Evolutionary conservation across 352 stramenopile species (phyloP), one percentile per base, ranked within the genome.

Genomic region (Globisporangium okanoganense): DNA sequence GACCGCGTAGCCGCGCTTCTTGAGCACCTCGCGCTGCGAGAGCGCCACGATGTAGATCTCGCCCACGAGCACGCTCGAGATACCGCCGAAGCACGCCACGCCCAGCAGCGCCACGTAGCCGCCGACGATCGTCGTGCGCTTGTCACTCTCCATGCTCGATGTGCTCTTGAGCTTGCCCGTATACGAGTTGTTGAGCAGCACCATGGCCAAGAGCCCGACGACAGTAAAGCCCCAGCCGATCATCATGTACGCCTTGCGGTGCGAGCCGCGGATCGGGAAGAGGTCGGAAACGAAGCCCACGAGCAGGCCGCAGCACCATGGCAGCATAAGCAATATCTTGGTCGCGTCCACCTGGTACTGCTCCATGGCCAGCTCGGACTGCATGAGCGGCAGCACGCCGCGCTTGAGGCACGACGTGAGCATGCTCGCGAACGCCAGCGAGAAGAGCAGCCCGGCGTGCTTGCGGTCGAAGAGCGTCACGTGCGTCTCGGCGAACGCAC

Each of bases 41-140:
- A 77, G 69, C 40, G 71, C 73, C 12, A 85, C 59, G n/a, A 82
- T 64, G 58, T 80, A 80, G 14, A 69, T 73, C 55, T 82, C 59
- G 2, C 62, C 71, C 16, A 82, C 70, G 27, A 79, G 52, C 14
- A 80, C 54, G 10, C 65, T 71, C n/a, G 73, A 53, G 20, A 82
- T 82, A 14, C 64, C 72, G 3, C 75, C 75, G 43, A 82, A 84
- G 56, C 73, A 82, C 31, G 72, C 64, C 35, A 73, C 14, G 40
- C 70, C 70, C 0, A 84, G 64, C 24, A 79, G 58, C 8, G 71
- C 16, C 38, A 84, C 68, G 43, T 81, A 84, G 0, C 51, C 35
- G 18, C 65, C 58, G 54, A 81, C 67, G 49, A 79, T 61, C 8
- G 22, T 4, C 9, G 58, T 57, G 9, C 70, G 62, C n/a, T 61